Evolutionary conservation across 2,329 filamentous ascomycete species (phyloP).

Genomic region (Fusarium neocosmosporiellum): DNA sequence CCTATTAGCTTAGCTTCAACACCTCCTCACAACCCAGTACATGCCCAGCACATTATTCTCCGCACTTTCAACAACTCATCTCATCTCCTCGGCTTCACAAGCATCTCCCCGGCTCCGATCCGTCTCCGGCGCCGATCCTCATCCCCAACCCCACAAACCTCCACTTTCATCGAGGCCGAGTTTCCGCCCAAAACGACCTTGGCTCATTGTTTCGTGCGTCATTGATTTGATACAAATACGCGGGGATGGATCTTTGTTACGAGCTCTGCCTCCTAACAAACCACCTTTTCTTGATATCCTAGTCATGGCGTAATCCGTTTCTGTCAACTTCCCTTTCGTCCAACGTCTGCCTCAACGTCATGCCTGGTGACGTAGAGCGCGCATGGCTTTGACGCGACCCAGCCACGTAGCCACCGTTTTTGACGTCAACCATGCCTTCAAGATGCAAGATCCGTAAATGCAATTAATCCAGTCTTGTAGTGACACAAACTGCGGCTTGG

Average conservation of each 20-base stretch:
- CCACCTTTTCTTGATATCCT: not conserved
- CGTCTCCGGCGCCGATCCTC: constrained; percentile 30
- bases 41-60: constrained; percentile 1
- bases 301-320: not conserved
- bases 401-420: constrained; percentile 31
- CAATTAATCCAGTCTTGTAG: constrained; percentile 4
- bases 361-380: constrained; percentile 26
- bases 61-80: not conserved
- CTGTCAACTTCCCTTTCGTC: not conserved
- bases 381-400: constrained; percentile 22
- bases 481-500: constrained; percentile 10
- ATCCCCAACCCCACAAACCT: constrained; percentile 29
- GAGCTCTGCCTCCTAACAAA: not conserved
- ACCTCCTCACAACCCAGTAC: not conserved
- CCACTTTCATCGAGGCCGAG: constrained; percentile 13
- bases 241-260: not conserved
- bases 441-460: not conserved
- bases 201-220: constrained; percentile 29
- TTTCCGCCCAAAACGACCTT: not conserved
- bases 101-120: constrained; percentile 30
- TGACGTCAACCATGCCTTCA: constrained; percentile 16
- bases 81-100: constrained; percentile 2
- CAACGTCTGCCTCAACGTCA: constrained; percentile 9
- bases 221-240: not conserved
- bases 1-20: not conserved